Evolutionary conservation across 805 yeast genomes (phyloP).

Genomic region (Lipomyces orientalis): DNA sequence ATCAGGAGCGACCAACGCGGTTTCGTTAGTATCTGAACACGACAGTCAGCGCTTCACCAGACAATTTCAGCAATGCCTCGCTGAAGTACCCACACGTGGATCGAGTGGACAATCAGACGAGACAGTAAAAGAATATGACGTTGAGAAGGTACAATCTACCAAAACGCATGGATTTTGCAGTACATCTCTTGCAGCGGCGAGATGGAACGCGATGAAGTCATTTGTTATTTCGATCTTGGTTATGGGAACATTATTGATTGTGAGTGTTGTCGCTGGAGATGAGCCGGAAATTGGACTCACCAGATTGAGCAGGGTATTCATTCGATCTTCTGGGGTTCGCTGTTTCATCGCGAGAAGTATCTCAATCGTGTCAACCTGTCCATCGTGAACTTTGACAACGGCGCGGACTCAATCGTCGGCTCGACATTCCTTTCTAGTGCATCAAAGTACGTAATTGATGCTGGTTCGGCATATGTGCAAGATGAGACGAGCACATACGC

Average conservation of each 20-base stretch:
- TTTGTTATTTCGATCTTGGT: conserved; percentile 2
- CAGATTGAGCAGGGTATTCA: conserved; percentile 42
- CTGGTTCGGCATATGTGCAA: conserved; percentile 43
- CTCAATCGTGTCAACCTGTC: conserved; percentile 43
- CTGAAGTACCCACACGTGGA: too few species aligned
- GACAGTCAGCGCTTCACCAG: too few species aligned
- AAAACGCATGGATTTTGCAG: conserved; percentile 23
- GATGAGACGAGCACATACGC: conserved; percentile 40
- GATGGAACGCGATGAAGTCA: conserved; percentile 6
- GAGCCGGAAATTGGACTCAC: background rate
- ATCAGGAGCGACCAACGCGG: too few species aligned
- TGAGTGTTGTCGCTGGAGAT: background rate
- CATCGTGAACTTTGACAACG: conserved; percentile 50
- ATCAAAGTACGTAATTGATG: conserved; percentile 14
- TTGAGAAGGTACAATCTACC: conserved; percentile 5
- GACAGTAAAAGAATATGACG: too few species aligned
- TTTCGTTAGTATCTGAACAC: too few species aligned
- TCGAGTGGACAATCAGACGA: too few species aligned
- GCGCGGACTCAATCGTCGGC: conserved; percentile 46
- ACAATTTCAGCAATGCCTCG: too few species aligned
- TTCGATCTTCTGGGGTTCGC: conserved; percentile 59
- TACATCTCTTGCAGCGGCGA: conserved; percentile 7
- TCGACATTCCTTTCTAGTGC: conserved; percentile 42
- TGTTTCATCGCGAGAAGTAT: conserved; percentile 46
- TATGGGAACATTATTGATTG: conserved; percentile 24